Percentiles rank a stretch among this genome's conserved stretches.
Evolutionary conservation across 2,329 filamentous ascomycete species (phyloP).

Genomic region (Teratosphaeriaceae sp.): DNA sequence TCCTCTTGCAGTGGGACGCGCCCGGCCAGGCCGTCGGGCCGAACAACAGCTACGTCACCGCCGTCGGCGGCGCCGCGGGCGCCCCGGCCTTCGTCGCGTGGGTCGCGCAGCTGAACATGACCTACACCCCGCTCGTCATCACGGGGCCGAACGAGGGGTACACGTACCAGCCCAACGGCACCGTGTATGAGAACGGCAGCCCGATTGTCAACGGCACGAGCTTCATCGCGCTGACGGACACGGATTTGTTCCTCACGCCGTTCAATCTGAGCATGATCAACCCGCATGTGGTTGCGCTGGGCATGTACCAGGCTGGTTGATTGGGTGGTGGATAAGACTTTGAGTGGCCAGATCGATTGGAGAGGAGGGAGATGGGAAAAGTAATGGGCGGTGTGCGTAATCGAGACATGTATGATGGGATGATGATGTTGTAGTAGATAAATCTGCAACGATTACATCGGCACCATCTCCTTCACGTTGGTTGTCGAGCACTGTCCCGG

Average conservation of each 20-base stretch:
- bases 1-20: conserved; percentile 65
- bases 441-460: no score
- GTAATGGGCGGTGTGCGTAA: background rate
- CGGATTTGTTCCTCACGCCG: conserved; percentile 61
- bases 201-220: conserved; percentile 66
- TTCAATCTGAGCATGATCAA: conserved; percentile 54
- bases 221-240: conserved; percentile 70
- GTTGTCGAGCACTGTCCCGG: no score
- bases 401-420: background rate
- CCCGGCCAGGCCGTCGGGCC: conserved; percentile 65
- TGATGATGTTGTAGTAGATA: background rate
- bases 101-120: conserved; percentile 62
- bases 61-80: conserved; percentile 42
- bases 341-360: background rate
- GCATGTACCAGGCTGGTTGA: conserved; percentile 70
- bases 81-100: conserved; percentile 63
- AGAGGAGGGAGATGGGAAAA: background rate
- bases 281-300: conserved; percentile 67
- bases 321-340: background rate
- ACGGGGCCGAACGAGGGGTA: conserved; percentile 57
- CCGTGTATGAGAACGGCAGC: conserved; percentile 61
- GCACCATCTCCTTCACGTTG: no score
- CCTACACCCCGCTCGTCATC: conserved; percentile 52
- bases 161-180: conserved; percentile 65
- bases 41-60: conserved; percentile 75